These are phyloP conservation scores for Teratosphaeria destructans DNA, from an alignment of 2,329 filamentous ascomycete genomes.

Conservation along the genomic window DNA sequence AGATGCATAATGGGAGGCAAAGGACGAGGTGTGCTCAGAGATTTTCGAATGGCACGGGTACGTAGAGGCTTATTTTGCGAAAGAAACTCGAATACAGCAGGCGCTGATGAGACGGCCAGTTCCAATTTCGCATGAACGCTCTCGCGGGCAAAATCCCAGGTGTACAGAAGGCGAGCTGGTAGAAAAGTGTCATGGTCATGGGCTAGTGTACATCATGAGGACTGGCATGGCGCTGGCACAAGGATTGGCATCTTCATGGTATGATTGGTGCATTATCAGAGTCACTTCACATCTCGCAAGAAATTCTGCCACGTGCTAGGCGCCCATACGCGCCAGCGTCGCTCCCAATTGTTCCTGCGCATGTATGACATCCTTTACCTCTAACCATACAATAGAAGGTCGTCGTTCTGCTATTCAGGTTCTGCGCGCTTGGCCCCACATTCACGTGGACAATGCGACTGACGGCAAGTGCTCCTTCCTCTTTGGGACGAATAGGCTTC, in stretches of 20 bases:
- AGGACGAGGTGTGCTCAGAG: conserved; percentile 77
- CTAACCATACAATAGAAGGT: not conserved
- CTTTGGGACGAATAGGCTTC: not conserved
- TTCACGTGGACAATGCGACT: not conserved
- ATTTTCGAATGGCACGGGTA: conserved; percentile 85
- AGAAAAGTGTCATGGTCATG: conserved; percentile 1
- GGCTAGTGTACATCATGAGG: not conserved
- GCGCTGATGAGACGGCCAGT: conserved; percentile 46
- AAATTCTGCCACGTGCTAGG: not conserved
- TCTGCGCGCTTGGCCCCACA: not conserved
- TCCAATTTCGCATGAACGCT: conserved; percentile 84
- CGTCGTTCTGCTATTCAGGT: not conserved
- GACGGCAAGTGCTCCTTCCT: not conserved
- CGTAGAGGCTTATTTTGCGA: not conserved
- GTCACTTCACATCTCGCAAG: not conserved
- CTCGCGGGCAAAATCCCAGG: conserved; percentile 77
- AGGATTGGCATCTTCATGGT: not conserved
- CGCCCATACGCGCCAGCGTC: not conserved
- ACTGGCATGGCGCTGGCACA: not conserved
- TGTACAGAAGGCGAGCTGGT: conserved; percentile 96
- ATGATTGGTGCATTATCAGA: not conserved
- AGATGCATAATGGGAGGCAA: conserved; percentile 88
- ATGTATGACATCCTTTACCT: not conserved
- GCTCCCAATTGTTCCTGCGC: not conserved
- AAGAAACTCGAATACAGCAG: not conserved